phyloP scores from a whole-genome alignment of 2,329 filamentous ascomycete genomes.

The Nigrospora oryzae region DNA sequence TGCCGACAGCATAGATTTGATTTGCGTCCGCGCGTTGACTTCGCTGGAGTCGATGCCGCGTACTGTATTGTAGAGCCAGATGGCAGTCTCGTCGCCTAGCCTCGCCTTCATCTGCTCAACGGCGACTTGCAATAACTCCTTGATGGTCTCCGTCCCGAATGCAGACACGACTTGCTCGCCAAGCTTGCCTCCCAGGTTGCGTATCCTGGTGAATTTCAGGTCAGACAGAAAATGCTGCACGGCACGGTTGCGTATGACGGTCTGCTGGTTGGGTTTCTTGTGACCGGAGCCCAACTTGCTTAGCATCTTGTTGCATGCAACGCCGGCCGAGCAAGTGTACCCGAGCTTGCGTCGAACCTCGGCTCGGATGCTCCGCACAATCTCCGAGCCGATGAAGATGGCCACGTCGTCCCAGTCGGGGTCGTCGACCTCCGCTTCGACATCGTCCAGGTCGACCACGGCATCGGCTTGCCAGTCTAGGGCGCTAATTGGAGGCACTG shows the following conservation, averaged over 20 bases:
- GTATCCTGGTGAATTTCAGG: constrained; percentile 92
- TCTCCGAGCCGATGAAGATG: constrained; percentile 80
- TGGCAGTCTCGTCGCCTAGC: constrained; percentile 75
- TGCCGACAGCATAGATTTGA: constrained; percentile 95
- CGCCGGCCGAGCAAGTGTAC: constrained; percentile 87
- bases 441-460: constrained; percentile 68
- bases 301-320: constrained; percentile 89
- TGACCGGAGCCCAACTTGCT: constrained; percentile 87
- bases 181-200: constrained; percentile 90
- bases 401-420: constrained; percentile 96
- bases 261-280: constrained; percentile 92
- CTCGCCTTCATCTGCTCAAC: constrained; percentile 69
- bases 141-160: constrained; percentile 74
- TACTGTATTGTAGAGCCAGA: constrained; percentile 78
- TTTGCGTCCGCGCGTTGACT: constrained; percentile 83
- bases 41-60: constrained; percentile 81
- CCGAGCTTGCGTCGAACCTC: constrained; percentile 61
- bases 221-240: constrained; percentile 68
- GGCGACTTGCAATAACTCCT: constrained; percentile 63
- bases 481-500: constrained; percentile 58
- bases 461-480: constrained; percentile 79
- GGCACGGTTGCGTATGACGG: constrained; percentile 82
- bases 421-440: constrained; percentile 66
- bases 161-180: constrained; percentile 76
- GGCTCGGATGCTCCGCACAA: constrained; percentile 67